Conservation (phyloP, 2,329 filamentous ascomycete species). For the Colletotrichum limetticola region DNA sequence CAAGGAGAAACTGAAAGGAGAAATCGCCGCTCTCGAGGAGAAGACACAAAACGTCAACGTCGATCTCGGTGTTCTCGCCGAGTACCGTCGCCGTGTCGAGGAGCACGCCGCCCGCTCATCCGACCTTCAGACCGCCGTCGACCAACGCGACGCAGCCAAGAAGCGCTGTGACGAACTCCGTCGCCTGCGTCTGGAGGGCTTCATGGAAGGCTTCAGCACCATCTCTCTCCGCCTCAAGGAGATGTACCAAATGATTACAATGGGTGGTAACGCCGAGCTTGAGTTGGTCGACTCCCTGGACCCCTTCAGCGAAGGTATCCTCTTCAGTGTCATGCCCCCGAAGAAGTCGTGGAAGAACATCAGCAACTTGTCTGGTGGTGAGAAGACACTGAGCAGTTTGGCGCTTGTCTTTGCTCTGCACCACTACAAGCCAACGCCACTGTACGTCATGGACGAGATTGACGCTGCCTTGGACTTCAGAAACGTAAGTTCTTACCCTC, state of each 20-base stretch:
- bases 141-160: constrained; percentile 86
- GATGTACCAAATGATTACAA: constrained; percentile 99
- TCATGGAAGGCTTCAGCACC: constrained; percentile 96
- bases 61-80: constrained; percentile 87
- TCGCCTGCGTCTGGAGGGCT: constrained; percentile 89
- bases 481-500: constrained; percentile 75
- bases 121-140: constrained; percentile 83
- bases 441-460: constrained; percentile 99
- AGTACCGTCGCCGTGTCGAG: constrained; percentile 87
- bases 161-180: constrained; percentile 92
- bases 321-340: constrained; percentile 98
- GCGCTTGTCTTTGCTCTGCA: constrained; percentile 98
- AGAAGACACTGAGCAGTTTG: constrained; percentile 94
- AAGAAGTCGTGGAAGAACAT: constrained; percentile 99
- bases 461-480: constrained; percentile 97
- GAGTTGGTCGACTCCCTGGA: constrained; percentile 97
- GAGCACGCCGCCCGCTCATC: constrained; percentile 85
- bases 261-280: constrained; percentile 97
- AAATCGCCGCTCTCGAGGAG: constrained; percentile 71
- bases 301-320: constrained; percentile 94
- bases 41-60: constrained; percentile 87
- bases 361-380: constrained; percentile 91
- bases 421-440: constrained; percentile 95
- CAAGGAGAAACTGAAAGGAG: constrained; percentile 69
- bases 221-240: constrained; percentile 97